Base-by-base conservation (phyloP, 345 rosid genomes). In the Dipteronia sinensis region DNA sequence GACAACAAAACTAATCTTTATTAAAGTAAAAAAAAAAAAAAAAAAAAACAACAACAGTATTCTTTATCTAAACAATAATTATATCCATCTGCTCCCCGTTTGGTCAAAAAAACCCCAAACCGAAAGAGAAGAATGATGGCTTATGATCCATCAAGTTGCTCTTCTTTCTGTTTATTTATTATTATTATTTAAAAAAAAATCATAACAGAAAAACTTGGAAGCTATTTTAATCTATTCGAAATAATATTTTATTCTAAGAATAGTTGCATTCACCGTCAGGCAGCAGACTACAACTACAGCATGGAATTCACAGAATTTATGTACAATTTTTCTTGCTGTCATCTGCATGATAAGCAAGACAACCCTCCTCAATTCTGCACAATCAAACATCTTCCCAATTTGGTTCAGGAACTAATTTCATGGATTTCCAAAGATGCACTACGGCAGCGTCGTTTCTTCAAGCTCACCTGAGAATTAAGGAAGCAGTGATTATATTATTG, bases 401-500 rank as follows among this genome's bases (percentile, higher is more conserved):
- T 72, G 73, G 19, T 74, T 80, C 59, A 78, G 25, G 53, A 58
- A 61, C 78, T 72, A 61, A 74, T 68, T 19, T 22, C 82, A 29
- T 10, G 65, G 69, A 56, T 47, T 47, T 79, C 66, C 22, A 29
- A 22, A 3, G 79, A 20, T 29, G 59, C 55, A 17, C 82, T 80
- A 17, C 42, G 65, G 64, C 84, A 23, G 25, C 65, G 51, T 61
- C 85, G 75, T 73, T 59, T 78, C 62, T 42, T 77, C 77, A 74
- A 46, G 72, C 59, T 77, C 74, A 27, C 84, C 89, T 81, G 83
- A 79, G 70, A 76, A 40, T 55, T 23, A 8, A 67, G 38, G 12
- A 23, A 19, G 46, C 47, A 11, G 15, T 58, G 13, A 53, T 71
- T 38, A n/a, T 55, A 34, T 16, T 74, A 29, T 25, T 53, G 17